phyloP scores from a whole-genome alignment of 148 eudicot species.

The Vaccinium darrowii region DNA sequence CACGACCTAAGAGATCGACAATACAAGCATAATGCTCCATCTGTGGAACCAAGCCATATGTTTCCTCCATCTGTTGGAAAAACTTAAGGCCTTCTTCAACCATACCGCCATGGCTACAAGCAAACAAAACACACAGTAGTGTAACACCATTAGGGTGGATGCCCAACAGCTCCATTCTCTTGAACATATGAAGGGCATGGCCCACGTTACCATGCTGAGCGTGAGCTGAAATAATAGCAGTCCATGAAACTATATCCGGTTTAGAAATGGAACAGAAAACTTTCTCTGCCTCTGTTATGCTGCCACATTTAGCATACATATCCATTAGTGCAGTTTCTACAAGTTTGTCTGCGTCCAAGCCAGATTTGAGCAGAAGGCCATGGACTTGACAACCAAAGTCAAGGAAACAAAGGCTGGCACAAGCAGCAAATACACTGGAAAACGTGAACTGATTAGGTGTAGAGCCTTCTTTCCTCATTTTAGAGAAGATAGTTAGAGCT shows the following conservation, averaged over 20 bases:
- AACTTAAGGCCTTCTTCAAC: constrained; percentile 32
- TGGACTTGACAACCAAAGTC: constrained; percentile 30
- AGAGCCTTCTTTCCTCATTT: constrained; percentile 30
- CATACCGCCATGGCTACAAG: constrained; percentile 35
- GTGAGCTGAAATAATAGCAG: constrained; percentile 21
- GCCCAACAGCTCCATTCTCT: constrained; percentile 17
- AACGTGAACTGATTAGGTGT: constrained; percentile 28
- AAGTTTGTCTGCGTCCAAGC: constrained; percentile 17
- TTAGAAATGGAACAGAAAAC: constrained; percentile 20
- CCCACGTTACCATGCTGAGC: constrained; percentile 25
- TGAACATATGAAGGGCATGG: constrained; percentile 23
- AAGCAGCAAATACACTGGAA: constrained; percentile 24
- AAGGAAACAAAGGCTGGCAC: constrained; percentile 32
- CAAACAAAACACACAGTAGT: constrained; percentile 25
- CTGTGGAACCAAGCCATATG: constrained; percentile 23
- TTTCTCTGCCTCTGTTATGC: constrained; percentile 14
- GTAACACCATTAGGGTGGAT: constrained; percentile 23
- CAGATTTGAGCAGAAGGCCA: constrained; percentile 24
- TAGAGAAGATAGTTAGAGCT: constrained; percentile 16
- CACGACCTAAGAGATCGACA: constrained; percentile 29
- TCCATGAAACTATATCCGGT: constrained; percentile 28
- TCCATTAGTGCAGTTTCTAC: constrained; percentile 21
- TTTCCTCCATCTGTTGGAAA: constrained; percentile 24
- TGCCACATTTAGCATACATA: constrained; percentile 31
- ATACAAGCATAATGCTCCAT: constrained; percentile 34